These are phyloP conservation scores for Cryptococcus jaspeensis DNA, from an alignment of 1,284 basidiomycete species.

Conservation along the genomic window DNA sequence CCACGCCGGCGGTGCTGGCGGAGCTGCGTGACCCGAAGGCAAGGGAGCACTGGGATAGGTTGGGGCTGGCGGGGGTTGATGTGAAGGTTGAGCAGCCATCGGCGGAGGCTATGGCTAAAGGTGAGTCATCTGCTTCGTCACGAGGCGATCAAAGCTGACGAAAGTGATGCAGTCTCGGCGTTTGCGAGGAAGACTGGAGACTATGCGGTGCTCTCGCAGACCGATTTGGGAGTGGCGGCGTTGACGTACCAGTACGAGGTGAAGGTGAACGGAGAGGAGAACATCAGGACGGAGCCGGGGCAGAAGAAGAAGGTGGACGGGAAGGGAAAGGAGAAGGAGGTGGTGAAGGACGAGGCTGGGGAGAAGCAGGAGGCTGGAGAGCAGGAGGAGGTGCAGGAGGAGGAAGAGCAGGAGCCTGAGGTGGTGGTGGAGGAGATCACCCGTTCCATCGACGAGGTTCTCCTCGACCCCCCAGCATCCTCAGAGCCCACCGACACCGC, in stretches of 20 bases:
- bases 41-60: conserved; percentile 75
- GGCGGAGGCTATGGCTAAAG: conserved; percentile 69
- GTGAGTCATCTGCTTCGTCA: conserved; percentile 55
- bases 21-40: conserved; percentile 86
- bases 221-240: conserved; percentile 89
- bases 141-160: background rate
- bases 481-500: background rate
- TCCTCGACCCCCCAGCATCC: conserved; percentile 12
- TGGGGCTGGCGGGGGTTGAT: conserved; percentile 63
- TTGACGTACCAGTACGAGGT: conserved; percentile 77
- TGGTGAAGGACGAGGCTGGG: conserved; percentile 1
- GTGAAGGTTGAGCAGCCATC: conserved; percentile 72
- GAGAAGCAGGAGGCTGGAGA: conserved; percentile 41
- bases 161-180: conserved; percentile 67
- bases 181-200: conserved; percentile 97
- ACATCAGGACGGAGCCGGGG: conserved; percentile 56
- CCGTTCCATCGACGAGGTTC: conserved; percentile 60
- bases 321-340: conserved; percentile 57
- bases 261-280: conserved; percentile 56
- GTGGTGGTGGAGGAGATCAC: conserved; percentile 37
- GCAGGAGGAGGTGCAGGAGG: conserved; percentile 36
- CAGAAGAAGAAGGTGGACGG: conserved; percentile 40
- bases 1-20: conserved; percentile 81
- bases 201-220: conserved; percentile 84
- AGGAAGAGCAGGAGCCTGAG: conserved; percentile 52